Conservation (phyloP, 2,329 filamentous ascomycete genomes). For the Ophiosphaerella narmari region DNA sequence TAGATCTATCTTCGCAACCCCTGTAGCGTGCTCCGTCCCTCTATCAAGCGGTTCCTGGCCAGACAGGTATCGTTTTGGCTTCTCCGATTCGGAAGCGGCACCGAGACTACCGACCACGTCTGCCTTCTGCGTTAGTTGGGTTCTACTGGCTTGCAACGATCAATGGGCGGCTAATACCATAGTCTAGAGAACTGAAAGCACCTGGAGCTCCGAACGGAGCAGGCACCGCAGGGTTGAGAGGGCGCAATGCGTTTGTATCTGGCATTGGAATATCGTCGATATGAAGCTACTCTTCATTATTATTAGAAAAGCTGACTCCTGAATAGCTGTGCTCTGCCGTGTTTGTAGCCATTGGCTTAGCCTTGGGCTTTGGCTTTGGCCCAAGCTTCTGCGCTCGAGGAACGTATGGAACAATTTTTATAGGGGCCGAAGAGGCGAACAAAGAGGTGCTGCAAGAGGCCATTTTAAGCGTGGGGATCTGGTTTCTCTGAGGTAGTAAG, state of each 20-base stretch:
- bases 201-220: constrained; percentile 1
- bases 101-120: neutral
- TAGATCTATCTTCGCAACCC: constrained; percentile 5
- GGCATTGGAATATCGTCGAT: constrained; percentile 12
- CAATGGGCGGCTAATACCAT: constrained; percentile 14
- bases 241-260: neutral
- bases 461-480: constrained; percentile 10
- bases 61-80: constrained; percentile 9
- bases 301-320: constrained; percentile 3
- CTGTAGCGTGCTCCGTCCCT: constrained; percentile 4
- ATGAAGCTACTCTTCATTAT: constrained; percentile 6
- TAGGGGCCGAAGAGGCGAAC: constrained; percentile 7
- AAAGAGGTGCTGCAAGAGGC: constrained; percentile 5
- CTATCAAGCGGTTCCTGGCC: constrained; percentile 7
- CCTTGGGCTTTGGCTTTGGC: constrained; percentile 13
- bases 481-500: constrained; percentile 3
- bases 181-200: constrained; percentile 9
- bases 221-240: too few relatives aligned
- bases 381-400: constrained; percentile 6
- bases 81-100: constrained; percentile 4
- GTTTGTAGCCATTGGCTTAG: constrained; percentile 9
- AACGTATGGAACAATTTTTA: constrained; percentile 14
- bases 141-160: constrained; percentile 15
- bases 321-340: constrained; percentile 11
- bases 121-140: constrained; percentile 11